Evolutionary conservation across 192 early-diverging fungal genomes (phyloP), one percentile per base, ranked within the genome.

Genomic region (Backusella liffmaniae): DNA sequence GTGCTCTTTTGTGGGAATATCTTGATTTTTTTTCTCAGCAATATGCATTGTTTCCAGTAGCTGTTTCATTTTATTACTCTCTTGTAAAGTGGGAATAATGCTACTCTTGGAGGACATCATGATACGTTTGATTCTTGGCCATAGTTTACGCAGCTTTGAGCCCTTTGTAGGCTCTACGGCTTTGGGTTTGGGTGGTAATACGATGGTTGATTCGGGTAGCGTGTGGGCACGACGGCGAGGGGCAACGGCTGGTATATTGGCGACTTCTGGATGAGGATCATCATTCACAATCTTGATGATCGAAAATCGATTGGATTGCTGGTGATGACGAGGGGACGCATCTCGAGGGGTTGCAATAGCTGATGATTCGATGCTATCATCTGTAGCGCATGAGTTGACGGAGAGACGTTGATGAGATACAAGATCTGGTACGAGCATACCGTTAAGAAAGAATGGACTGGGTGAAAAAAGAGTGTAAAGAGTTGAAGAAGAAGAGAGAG

Each of bases 361-460:
- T 7, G 49, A n/a, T 41, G 77, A 78, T 16, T 78, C 77, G 21
- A 53, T 29, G 15, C 65, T 78, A 68, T 78, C 77, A 21, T 78
- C 72, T 66, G 77, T 78, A 32, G 46, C 39, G 41, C 77, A 78
- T 3, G 77, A 78, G 32, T 65, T 32, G 13, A 73, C 21, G 26
- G 77, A 73, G 21, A 73, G 46, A 15, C 72, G 67, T 8, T 70
- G 23, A 34, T 46, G 15, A 2, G 39, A 41, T 67, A 32, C 32
- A n/a, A 67, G 66, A 3, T 62, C 56, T 62, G 56, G 56, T 62
- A 62, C 9, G 9, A 29, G 21, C 56, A 62, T 62, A 29, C n/a
- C 8, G n/a, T 41, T 23, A 67, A 26, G n/a, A 62, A 62, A 29
- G 56, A 62, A 26, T 29, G 56, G 56, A 62, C 56, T 62, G 56